Evolutionary conservation across 345 rosid species (phyloP).

Genomic region (Acer yangbiense): DNA sequence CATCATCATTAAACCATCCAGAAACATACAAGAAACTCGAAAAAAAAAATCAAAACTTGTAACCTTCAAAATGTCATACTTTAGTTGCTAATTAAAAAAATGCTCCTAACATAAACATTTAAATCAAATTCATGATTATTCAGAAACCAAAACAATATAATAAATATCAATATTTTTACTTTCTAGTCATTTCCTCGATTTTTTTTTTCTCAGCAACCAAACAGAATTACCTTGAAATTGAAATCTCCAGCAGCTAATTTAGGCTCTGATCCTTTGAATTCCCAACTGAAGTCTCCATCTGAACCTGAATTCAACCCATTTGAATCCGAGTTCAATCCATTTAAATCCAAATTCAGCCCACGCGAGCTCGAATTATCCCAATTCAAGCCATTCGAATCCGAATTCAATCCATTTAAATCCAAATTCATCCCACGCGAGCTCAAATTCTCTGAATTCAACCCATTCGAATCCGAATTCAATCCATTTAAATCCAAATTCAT

Average conservation of each 20-base stretch:
- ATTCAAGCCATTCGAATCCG: slow-evolving; percentile 19
- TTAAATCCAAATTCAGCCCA: slow-evolving; percentile 15
- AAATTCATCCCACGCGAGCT: slow-evolving; percentile 13
- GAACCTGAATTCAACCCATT: slow-evolving; percentile 25
- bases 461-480: slow-evolving; percentile 19
- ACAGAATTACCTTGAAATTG: slow-evolving; percentile 32
- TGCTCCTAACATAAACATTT: neutral
- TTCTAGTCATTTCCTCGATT: neutral
- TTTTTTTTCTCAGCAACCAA: slow-evolving; percentile 1
- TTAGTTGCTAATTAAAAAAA: neutral
- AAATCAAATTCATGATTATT: neutral
- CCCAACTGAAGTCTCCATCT: slow-evolving; percentile 42
- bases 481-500: slow-evolving; percentile 16
- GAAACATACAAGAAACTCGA: neutral
- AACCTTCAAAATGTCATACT: neutral
- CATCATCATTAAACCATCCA: slow-evolving; percentile 12
- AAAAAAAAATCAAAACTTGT: neutral
- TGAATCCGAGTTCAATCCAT: slow-evolving; percentile 25
- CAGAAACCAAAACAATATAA: neutral
- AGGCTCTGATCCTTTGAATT: slow-evolving; percentile 36
- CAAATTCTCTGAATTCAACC: slow-evolving; percentile 11
- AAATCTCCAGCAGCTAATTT: slow-evolving; percentile 10
- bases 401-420: slow-evolving; percentile 20
- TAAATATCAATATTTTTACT: neutral
- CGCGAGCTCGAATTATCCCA: neutral